Conservation (phyloP, 495 filamentous ascomycete genomes). For the Aspergillus carlsbadensis region DNA sequence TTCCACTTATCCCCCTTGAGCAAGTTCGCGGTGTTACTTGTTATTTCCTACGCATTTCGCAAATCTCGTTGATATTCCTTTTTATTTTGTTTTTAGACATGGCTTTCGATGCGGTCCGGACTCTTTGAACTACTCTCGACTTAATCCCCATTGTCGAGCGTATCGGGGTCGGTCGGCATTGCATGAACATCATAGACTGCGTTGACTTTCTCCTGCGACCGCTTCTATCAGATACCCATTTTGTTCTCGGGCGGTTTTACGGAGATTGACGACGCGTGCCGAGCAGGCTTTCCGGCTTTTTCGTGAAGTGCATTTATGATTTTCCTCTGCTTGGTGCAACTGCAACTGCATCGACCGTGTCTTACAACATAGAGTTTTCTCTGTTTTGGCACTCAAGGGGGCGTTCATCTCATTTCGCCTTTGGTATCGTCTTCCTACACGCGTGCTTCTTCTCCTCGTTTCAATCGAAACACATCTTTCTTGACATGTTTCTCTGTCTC, state of each 20-base stretch:
- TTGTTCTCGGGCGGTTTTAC: constrained; percentile 41
- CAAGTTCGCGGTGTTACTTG: constrained; percentile 32
- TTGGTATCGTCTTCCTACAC: constrained; percentile 26
- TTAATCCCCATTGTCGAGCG: constrained; percentile 36
- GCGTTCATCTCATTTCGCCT: constrained; percentile 37
- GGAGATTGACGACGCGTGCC: constrained; percentile 46
- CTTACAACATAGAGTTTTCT: constrained; percentile 46
- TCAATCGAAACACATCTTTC: constrained; percentile 33
- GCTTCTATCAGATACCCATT: constrained; percentile 61
- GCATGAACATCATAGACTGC: constrained; percentile 78
- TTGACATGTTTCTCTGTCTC: constrained; percentile 22
- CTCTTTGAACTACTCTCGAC: constrained; percentile 36
- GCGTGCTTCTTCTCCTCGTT: constrained; percentile 27
- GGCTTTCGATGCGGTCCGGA: constrained; percentile 47
- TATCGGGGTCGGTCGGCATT: constrained; percentile 50
- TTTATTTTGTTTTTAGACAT: constrained; percentile 40
- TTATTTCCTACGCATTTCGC: constrained; percentile 25
- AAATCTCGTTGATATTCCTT: constrained; percentile 24
- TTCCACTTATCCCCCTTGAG: constrained; percentile 21
- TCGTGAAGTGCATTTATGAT: constrained; percentile 46
- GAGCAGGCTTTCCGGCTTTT: constrained; percentile 40
- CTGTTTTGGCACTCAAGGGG: constrained; percentile 53
- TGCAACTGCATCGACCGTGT: constrained; percentile 44
- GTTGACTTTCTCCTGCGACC: constrained; percentile 60
- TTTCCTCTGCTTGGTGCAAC: constrained; percentile 45